A percentile compares a stretch with the other conserved stretches of the same genome.
Conservation (phyloP, 768 basidiomycete genomes). For the Hygrocybe punicea region DNA sequence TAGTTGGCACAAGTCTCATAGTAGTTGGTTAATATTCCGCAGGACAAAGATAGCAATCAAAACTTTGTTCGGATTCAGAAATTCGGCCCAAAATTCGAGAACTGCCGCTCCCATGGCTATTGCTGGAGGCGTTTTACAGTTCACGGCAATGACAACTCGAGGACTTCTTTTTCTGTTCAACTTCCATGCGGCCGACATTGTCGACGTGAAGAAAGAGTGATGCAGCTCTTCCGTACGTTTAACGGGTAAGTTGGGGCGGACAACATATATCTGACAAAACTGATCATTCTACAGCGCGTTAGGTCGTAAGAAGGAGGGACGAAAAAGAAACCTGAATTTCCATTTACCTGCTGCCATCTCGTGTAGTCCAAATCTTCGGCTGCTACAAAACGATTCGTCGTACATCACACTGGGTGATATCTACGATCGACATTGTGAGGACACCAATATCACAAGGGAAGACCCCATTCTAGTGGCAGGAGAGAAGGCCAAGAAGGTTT, state of each 20-base stretch:
- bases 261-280: background rate
- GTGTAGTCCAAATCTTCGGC: slow-evolving; percentile 74
- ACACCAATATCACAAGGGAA: slow-evolving; percentile 72
- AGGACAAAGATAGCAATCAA: slow-evolving; percentile 95
- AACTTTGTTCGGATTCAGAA: slow-evolving; percentile 88
- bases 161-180: slow-evolving; percentile 87
- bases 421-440: slow-evolving; percentile 84
- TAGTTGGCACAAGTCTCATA: background rate
- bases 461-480: slow-evolving; percentile 83
- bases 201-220: slow-evolving; percentile 88
- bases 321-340: slow-evolving; percentile 88
- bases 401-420: slow-evolving; percentile 91
- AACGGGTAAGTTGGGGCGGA: slow-evolving; percentile 60
- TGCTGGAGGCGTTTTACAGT: slow-evolving; percentile 90
- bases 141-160: slow-evolving; percentile 87
- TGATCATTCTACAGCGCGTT: slow-evolving; percentile 55
- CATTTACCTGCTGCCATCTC: slow-evolving; percentile 87
- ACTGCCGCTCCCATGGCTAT: slow-evolving; percentile 79
- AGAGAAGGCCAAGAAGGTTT: slow-evolving; percentile 74
- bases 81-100: slow-evolving; percentile 87
- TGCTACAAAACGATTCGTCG: slow-evolving; percentile 89
- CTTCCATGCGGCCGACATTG: slow-evolving; percentile 79
- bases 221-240: slow-evolving; percentile 91
- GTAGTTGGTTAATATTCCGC: background rate
- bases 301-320: slow-evolving; percentile 82